Evolutionary conservation across 768 basidiomycete species (phyloP), one percentile per base, ranked within the genome.

Genomic region (Stropharia rugosoannulata): DNA sequence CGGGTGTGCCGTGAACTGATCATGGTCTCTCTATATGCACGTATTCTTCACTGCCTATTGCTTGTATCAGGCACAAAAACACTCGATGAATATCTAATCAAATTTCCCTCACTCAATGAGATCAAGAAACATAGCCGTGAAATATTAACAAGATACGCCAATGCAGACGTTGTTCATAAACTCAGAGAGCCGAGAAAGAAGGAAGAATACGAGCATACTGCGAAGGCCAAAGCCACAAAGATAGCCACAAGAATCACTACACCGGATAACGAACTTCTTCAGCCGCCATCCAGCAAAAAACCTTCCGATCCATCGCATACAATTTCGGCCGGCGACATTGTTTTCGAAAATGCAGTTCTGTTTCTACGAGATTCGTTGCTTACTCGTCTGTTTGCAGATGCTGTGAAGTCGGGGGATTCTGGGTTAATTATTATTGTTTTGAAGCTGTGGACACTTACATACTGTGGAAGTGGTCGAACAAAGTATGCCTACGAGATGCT

Each of bases 401-500:
- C 72, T 0, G 58, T 74, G 35, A 73, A 72, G 35, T 36, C 60
- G 10, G 73, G 72, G 0, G 73, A 73, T 52, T 68, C 69, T 2
- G 72, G 72, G 2, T 19, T 67, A 0, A 59, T 75, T 1, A 35
- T 73, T 0, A 37, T 69, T 0, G 63, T 73, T 7, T 55, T 73
- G 0, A 69, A 70, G 48, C 47, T 56, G 2, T 68, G 66, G 57
- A 64, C 68, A 5, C 38, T 69, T 7, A 61, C 63, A 9, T 70
- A 62, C 49, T 68, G 70, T 6, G 71, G 70, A 1, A 71, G 59
- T 53, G 70, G 70, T 0, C 51, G 66, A 0, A 59, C 66, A 0
- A 75, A 72, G 50, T 75, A 75, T 55, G 68, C 70, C 1, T 51
- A 73, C 48, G 68, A 70, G 47, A 69, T 71, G 68, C 51, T 72